Conservation (phyloP, 345 rosid genomes). For the Acer yangbiense region DNA sequence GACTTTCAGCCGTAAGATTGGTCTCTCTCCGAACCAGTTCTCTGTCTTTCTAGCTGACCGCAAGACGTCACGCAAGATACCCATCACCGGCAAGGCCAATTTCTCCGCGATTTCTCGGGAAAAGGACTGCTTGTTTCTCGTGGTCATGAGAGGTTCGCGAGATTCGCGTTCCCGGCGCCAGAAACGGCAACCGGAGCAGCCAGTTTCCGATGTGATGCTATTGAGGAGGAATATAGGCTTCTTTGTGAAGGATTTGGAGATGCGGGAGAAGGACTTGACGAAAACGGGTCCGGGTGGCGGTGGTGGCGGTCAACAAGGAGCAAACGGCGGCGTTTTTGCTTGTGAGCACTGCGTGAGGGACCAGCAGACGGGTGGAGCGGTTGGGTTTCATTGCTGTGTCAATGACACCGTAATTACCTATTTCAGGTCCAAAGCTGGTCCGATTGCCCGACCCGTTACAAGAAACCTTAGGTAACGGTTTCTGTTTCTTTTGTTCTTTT, state of each 20-base stretch:
- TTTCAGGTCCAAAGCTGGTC: conserved; percentile 50
- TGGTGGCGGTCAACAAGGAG: neutral
- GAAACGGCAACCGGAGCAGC: conserved; percentile 18
- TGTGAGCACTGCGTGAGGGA: conserved; percentile 46
- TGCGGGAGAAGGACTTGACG: conserved; percentile 38
- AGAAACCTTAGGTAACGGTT: neutral
- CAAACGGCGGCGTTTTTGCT: conserved; percentile 2
- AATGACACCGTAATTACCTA: conserved; percentile 43
- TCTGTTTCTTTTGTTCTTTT: neutral
- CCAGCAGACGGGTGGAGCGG: conserved; percentile 15
- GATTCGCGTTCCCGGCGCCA: conserved; percentile 36
- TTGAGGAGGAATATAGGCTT: conserved; percentile 32
- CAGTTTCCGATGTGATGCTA: conserved; percentile 28
- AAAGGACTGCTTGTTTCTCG: conserved; percentile 34
- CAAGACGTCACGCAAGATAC: conserved; percentile 21
- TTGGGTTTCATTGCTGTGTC: conserved; percentile 52
- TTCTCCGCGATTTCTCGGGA: conserved; percentile 35
- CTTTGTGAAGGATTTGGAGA: neutral
- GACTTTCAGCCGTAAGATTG: conserved; percentile 35
- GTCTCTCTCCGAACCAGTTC: conserved; percentile 47
- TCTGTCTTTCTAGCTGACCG: conserved; percentile 33
- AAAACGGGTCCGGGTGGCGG: conserved; percentile 17
- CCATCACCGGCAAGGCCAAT: conserved; percentile 38
- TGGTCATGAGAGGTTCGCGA: conserved; percentile 34
- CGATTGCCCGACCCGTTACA: conserved; percentile 53